Conservation (phyloP, 2,329 filamentous ascomycete species). For the Microdochium nivale region DNA sequence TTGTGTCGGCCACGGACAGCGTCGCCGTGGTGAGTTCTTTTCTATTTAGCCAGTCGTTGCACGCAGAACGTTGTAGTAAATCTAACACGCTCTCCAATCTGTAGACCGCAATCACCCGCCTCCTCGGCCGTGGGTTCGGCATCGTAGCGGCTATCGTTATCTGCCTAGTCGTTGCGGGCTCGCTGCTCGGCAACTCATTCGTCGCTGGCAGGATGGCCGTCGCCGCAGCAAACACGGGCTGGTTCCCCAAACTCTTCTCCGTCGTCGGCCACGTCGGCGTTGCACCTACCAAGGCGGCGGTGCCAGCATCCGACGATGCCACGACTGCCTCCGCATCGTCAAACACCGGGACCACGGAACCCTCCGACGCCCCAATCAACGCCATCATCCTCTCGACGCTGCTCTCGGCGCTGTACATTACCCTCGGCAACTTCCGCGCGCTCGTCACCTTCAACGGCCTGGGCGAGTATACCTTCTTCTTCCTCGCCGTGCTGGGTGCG, state of each 20-base stretch:
- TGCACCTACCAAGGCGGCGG: constrained; percentile 3
- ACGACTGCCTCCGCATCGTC: not conserved
- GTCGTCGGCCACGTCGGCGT: constrained; percentile 34
- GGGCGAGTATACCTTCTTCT: constrained; percentile 56
- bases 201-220: constrained; percentile 53
- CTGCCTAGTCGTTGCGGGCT: constrained; percentile 52
- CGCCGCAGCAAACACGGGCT: constrained; percentile 43
- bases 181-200: constrained; percentile 54
- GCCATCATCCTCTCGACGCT: constrained; percentile 40
- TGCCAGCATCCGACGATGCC: constrained; percentile 2
- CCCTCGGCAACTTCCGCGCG: constrained; percentile 51
- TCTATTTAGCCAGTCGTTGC: not conserved
- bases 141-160: constrained; percentile 46
- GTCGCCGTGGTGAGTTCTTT: constrained; percentile 47
- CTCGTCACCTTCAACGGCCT: constrained; percentile 52
- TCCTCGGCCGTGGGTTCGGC: constrained; percentile 45
- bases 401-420: constrained; percentile 47
- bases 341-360: constrained; percentile 3
- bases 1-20: constrained; percentile 49
- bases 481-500: constrained; percentile 51
- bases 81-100: constrained; percentile 2
- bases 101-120: constrained; percentile 44
- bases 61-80: not conserved
- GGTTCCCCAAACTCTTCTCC: constrained; percentile 38
- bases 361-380: constrained; percentile 44